Conservation (phyloP, 2,329 filamentous ascomycete genomes). For the Botrytis porri region DNA sequence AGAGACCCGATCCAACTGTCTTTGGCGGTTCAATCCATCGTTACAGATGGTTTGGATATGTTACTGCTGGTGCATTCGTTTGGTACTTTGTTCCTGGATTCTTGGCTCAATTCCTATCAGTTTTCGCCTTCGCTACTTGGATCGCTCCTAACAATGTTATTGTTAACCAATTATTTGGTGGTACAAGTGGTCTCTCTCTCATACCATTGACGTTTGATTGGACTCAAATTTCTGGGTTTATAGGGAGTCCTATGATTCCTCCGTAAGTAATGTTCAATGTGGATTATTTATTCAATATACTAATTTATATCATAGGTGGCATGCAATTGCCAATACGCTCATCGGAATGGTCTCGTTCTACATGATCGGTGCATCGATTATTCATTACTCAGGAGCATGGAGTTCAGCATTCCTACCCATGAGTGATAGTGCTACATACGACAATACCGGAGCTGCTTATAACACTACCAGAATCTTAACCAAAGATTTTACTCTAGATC, state of each 20-base stretch:
- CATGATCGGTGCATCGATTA: constrained; percentile 52
- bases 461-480: constrained; percentile 63
- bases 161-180: constrained; percentile 71
- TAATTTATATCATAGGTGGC: constrained; percentile 45
- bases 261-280: constrained; percentile 40
- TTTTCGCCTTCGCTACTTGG: constrained; percentile 70
- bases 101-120: constrained; percentile 65
- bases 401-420: constrained; percentile 59
- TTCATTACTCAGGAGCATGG: constrained; percentile 55
- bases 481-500: constrained; percentile 59
- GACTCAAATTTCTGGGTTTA: constrained; percentile 56
- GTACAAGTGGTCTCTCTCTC: constrained; percentile 60
- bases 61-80: constrained; percentile 43
- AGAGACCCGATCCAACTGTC: constrained; percentile 47
- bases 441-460: constrained; percentile 64
- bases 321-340: constrained; percentile 70
- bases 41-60: constrained; percentile 36
- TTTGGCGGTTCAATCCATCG: constrained; percentile 43
- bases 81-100: constrained; percentile 58
- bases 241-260: constrained; percentile 43
- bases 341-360: constrained; percentile 66
- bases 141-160: constrained; percentile 64
- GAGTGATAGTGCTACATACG: constrained; percentile 68
- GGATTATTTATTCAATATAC: neutral
- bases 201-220: constrained; percentile 74